Evolutionary conservation across 768 basidiomycete species (phyloP).

Genomic region (Galerina marginata): DNA sequence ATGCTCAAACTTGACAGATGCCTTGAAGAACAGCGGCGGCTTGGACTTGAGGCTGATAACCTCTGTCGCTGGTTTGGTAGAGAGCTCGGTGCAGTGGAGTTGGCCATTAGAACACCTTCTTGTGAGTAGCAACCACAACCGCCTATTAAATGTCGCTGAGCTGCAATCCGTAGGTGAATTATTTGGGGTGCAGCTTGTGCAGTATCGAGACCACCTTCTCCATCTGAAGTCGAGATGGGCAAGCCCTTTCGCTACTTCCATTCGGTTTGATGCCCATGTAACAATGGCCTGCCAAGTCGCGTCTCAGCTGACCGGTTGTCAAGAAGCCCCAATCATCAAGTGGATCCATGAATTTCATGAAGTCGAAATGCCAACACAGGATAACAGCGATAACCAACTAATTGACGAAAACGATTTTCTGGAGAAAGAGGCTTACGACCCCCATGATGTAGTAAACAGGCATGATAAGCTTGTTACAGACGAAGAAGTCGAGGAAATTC

Average conservation of each 20-base stretch:
- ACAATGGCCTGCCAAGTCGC: not conserved
- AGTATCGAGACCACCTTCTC: not conserved
- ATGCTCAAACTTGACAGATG: slow-evolving; percentile 35
- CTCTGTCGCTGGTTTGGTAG: slow-evolving; percentile 39
- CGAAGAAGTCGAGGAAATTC: no score
- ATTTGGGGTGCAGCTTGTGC: not conserved
- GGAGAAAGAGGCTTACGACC: no score
- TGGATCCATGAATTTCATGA: no score
- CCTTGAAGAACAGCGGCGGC: slow-evolving; percentile 32
- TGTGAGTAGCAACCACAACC: slow-evolving; percentile 19
- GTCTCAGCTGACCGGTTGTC: no score
- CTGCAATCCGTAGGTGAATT: not conserved
- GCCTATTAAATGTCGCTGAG: not conserved
- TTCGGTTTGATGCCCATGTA: not conserved
- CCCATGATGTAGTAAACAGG: no score
- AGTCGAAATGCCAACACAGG: no score
- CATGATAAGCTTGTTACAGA: no score
- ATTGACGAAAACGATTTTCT: no score
- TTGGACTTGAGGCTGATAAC: slow-evolving; percentile 37
- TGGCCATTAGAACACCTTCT: slow-evolving; percentile 20
- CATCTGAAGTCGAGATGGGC: slow-evolving; percentile 2
- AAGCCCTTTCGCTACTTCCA: not conserved
- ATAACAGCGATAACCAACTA: no score
- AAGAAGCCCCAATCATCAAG: no score
- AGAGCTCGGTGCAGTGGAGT: slow-evolving; percentile 32